These are phyloP conservation scores for Pseudogymnoascus sp. DNA, from an alignment of 2,329 filamentous ascomycete species.

Conservation along the genomic window DNA sequence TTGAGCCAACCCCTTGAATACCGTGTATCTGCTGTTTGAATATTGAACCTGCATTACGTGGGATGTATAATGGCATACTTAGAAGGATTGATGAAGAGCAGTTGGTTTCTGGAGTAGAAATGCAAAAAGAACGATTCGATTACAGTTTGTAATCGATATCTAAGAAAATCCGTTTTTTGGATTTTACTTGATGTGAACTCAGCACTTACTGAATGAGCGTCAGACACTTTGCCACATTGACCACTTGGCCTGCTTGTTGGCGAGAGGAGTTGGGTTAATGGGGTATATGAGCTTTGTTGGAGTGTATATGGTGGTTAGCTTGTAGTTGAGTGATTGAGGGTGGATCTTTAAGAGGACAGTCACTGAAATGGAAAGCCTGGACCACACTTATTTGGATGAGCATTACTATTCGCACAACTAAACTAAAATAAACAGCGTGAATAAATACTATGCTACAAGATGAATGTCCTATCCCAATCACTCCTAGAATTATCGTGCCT, in stretches of 20 bases:
- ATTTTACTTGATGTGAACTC: constrained; percentile 7
- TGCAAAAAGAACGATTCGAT: constrained; percentile 1
- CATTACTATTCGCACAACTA: constrained; percentile 1
- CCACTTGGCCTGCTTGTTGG: constrained; percentile 1
- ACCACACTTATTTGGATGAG: neutral
- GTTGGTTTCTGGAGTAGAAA: neutral
- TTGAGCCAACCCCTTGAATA: neutral
- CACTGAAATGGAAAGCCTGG: neutral
- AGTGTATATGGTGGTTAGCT: neutral
- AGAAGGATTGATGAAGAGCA: neutral
- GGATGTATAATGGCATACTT: no score
- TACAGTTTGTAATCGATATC: neutral
- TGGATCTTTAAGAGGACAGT: neutral
- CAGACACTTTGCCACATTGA: neutral
- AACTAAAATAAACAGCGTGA: neutral
- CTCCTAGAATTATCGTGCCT: neutral
- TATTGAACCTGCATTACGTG: neutral
- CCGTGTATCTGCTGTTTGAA: neutral
- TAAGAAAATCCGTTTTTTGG: constrained; percentile 1
- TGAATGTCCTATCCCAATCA: constrained; percentile 7
- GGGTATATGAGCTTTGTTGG: neutral
- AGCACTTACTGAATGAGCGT: neutral
- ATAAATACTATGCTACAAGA: constrained; percentile 6
- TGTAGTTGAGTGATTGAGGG: neutral
- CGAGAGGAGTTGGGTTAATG: neutral